phyloP scores from a whole-genome alignment of 257 asterid genomes.

The Nemophila menziesii region DNA sequence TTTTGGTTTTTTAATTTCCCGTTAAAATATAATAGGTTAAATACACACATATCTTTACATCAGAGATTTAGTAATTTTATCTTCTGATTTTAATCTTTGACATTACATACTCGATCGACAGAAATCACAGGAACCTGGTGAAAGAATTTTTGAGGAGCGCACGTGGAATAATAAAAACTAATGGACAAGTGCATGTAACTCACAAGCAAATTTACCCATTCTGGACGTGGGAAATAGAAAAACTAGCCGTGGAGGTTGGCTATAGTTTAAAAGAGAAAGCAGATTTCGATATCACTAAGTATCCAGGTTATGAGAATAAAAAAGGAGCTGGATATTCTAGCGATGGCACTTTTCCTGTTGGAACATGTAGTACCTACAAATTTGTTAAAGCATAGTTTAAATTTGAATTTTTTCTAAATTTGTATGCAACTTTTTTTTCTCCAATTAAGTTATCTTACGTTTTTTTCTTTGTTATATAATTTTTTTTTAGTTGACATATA shows the following conservation, averaged over 20 bases:
- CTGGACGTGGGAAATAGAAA: slow-evolving; percentile 13
- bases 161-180: slow-evolving; percentile 1
- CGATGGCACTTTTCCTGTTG: slow-evolving; percentile 18
- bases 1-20: too few relatives aligned
- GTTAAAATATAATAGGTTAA: too few relatives aligned
- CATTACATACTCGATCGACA: too few relatives aligned
- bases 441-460: too few relatives aligned
- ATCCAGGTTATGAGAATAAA: slow-evolving; percentile 26
- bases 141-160: slow-evolving; percentile 20
- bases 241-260: slow-evolving; percentile 17
- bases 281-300: background rate
- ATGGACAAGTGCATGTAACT: slow-evolving; percentile 28
- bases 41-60: too few relatives aligned
- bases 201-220: slow-evolving; percentile 24
- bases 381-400: slow-evolving; percentile 1
- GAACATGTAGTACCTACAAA: slow-evolving; percentile 17
- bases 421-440: too few relatives aligned
- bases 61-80: too few relatives aligned
- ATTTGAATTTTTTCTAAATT: too few relatives aligned
- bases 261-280: slow-evolving; percentile 6
- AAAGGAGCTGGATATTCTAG: slow-evolving; percentile 15
- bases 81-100: too few relatives aligned
- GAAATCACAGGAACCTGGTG: slow-evolving; percentile 22
- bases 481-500: too few relatives aligned
- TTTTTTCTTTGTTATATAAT: too few relatives aligned